phyloP scores from a whole-genome alignment of 768 basidiomycete species.

The Amanita fuliginea region DNA sequence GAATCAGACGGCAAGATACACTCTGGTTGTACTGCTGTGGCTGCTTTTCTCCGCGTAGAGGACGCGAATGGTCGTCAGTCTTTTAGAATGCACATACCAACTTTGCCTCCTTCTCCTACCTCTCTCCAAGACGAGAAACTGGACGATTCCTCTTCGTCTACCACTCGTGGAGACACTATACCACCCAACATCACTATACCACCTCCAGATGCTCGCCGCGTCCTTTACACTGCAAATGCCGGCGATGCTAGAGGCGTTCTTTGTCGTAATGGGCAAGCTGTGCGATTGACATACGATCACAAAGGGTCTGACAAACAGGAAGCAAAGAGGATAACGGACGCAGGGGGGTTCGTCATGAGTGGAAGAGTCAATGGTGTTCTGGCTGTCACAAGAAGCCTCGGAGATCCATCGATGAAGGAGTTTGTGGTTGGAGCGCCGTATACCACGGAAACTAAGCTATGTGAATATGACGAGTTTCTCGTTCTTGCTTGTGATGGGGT shows the following conservation, averaged over 20 bases:
- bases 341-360: slow-evolving; percentile 98
- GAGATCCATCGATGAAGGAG: slow-evolving; percentile 98
- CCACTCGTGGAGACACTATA: slow-evolving; percentile 15
- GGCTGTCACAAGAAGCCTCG: slow-evolving; percentile 90
- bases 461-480: slow-evolving; percentile 86
- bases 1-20: slow-evolving; percentile 88
- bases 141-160: slow-evolving; percentile 14
- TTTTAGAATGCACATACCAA: slow-evolving; percentile 23
- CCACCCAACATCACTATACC: slow-evolving; percentile 30
- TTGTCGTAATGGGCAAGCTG: slow-evolving; percentile 81
- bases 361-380: slow-evolving; percentile 97
- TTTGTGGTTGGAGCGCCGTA: slow-evolving; percentile 97
- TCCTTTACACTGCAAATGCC: slow-evolving; percentile 92
- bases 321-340: slow-evolving; percentile 94
- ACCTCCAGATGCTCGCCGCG: slow-evolving; percentile 46
- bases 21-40: slow-evolving; percentile 95
- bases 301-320: slow-evolving; percentile 97
- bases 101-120: not conserved
- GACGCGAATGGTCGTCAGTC: slow-evolving; percentile 65
- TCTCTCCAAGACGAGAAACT: not conserved
- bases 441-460: slow-evolving; percentile 93
- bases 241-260: slow-evolving; percentile 95
- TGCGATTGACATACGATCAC: slow-evolving; percentile 95
- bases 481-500: slow-evolving; percentile 98
- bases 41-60: slow-evolving; percentile 89